Evolutionary conservation across 768 basidiomycete genomes (phyloP).

Genomic region (Amanita pallidorosea): DNA sequence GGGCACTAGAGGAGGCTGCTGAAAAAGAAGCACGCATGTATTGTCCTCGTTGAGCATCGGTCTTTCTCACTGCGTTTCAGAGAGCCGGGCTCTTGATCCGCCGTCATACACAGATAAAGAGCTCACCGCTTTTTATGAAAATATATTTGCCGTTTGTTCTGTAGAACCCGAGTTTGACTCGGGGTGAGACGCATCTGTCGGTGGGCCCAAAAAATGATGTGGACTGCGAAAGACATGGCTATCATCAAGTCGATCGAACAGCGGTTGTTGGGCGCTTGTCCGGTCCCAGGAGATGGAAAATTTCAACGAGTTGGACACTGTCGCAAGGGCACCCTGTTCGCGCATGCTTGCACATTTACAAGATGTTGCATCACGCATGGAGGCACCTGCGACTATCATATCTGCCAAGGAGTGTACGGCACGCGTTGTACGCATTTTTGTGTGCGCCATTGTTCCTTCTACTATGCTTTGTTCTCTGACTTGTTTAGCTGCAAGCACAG

Average conservation of each 20-base stretch:
- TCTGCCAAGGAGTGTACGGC: slow-evolving; percentile 43
- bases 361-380: slow-evolving; percentile 23
- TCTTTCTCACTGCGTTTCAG: too few species aligned
- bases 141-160: slow-evolving; percentile 26
- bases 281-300: neutral
- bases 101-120: slow-evolving; percentile 15
- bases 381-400: slow-evolving; percentile 29
- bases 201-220: slow-evolving; percentile 10
- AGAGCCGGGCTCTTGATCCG: too few species aligned
- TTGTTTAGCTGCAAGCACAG: slow-evolving; percentile 29
- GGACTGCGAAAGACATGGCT: slow-evolving; percentile 20
- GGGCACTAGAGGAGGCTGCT: too few species aligned
- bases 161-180: slow-evolving; percentile 5
- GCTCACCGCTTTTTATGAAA: slow-evolving; percentile 30
- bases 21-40: too few species aligned
- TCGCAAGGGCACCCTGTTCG: slow-evolving; percentile 16
- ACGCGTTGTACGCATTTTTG: slow-evolving; percentile 38
- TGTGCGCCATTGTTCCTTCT: slow-evolving; percentile 21
- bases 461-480: slow-evolving; percentile 3
- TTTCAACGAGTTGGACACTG: too few species aligned
- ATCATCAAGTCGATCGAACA: slow-evolving; percentile 24
- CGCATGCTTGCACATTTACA: slow-evolving; percentile 25
- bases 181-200: slow-evolving; percentile 7
- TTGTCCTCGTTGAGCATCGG: too few species aligned
- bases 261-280: slow-evolving; percentile 18